A percentile compares a stretch with the other conserved stretches of the same genome.
Conservation (phyloP, 257 asterid genomes). For the Ballota nigra region DNA sequence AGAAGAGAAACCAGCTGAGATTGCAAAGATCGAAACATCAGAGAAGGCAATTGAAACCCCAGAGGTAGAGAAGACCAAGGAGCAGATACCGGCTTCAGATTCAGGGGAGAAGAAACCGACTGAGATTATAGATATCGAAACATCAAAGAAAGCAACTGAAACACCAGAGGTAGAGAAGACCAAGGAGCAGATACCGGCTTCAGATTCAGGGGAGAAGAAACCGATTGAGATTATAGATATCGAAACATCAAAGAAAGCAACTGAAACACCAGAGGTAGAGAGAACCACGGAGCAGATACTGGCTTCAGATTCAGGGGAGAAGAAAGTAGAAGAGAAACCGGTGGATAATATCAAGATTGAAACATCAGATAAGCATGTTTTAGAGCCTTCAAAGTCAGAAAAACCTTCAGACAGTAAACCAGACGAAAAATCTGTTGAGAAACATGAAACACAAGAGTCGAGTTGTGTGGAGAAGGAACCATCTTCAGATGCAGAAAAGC, state of each 20-base stretch:
- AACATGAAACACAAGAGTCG: background rate
- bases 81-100: too few relatives aligned
- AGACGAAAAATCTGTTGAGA: background rate
- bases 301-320: slow-evolving; percentile 4
- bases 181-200: too few relatives aligned
- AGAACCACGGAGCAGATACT: background rate
- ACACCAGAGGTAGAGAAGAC: slow-evolving; percentile 15
- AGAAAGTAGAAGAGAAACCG: slow-evolving; percentile 24
- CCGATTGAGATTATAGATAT: background rate
- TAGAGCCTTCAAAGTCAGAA: slow-evolving; percentile 17
- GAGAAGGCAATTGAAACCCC: too few relatives aligned
- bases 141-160: slow-evolving; percentile 6
- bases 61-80: slow-evolving; percentile 15
- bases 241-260: background rate
- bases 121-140: background rate
- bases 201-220: too few relatives aligned
- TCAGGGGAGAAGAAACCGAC: background rate
- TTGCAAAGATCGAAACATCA: background rate
- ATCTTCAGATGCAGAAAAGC: slow-evolving; percentile 22
- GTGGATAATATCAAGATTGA: slow-evolving; percentile 2
- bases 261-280: background rate
- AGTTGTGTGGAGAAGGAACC: slow-evolving; percentile 5
- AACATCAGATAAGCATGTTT: slow-evolving; percentile 19
- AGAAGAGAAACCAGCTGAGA: slow-evolving; percentile 24
- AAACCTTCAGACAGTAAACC: slow-evolving; percentile 12